phyloP scores from a whole-genome alignment of 208 protist genomes.

The Angomonas deanei region DNA sequence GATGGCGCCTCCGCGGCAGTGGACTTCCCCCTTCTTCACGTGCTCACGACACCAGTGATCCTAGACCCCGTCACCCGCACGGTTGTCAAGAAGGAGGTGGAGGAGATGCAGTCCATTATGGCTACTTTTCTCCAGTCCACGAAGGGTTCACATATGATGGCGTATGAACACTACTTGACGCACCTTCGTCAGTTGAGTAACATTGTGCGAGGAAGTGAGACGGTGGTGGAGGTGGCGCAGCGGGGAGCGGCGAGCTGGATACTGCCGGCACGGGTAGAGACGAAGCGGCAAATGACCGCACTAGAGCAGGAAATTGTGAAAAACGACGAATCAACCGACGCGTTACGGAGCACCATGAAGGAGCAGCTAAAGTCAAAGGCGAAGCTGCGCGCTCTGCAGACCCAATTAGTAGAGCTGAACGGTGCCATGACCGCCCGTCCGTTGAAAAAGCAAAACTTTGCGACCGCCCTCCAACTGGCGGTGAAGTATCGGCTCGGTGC shows the following conservation, averaged over 20 bases:
- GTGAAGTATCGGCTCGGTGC: conserved; percentile 37
- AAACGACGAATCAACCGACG: conserved; percentile 66
- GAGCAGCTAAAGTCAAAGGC: conserved; percentile 28
- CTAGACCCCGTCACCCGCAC: not conserved
- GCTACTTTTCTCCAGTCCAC: too few species aligned
- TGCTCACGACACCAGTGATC: not conserved
- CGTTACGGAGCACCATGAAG: conserved; percentile 43
- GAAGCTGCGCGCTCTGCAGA: conserved; percentile 17
- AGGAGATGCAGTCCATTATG: too few species aligned
- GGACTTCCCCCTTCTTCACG: not conserved
- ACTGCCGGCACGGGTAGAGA: conserved; percentile 2
- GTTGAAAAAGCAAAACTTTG: conserved; percentile 19
- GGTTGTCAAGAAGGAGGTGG: too few species aligned
- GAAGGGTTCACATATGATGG: too few species aligned
- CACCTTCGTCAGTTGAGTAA: too few species aligned
- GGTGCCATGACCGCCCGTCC: conserved; percentile 1
- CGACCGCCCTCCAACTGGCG: conserved; percentile 37
- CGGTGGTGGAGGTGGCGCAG: too few species aligned
- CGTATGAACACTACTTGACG: too few species aligned
- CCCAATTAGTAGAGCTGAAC: conserved; percentile 10
- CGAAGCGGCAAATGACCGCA: conserved; percentile 3
- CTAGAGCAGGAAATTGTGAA: conserved; percentile 18
- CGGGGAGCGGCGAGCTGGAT: too few species aligned
- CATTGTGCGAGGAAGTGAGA: too few species aligned
- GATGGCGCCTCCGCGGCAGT: not conserved